Conservation (phyloP, 1,139 yeast genomes). For the Hemisphaericaspora xylofermentans region DNA sequence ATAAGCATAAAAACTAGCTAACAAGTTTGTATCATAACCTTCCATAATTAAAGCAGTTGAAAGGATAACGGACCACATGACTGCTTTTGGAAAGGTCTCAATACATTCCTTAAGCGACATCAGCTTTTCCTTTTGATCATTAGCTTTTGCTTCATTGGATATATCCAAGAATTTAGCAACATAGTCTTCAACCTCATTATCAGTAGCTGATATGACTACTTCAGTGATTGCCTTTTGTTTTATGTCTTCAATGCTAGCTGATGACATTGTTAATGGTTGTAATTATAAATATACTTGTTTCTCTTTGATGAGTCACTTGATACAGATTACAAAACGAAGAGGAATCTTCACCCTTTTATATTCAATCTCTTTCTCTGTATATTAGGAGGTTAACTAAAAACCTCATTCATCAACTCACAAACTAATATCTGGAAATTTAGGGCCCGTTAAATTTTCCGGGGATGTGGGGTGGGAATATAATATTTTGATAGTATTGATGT, state of each 20-base stretch:
- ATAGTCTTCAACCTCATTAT: slow-evolving; percentile 31
- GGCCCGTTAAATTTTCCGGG: too few relatives aligned
- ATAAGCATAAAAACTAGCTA: slow-evolving; percentile 38
- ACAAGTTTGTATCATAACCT: slow-evolving; percentile 43
- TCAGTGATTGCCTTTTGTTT: slow-evolving; percentile 17
- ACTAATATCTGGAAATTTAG: too few relatives aligned
- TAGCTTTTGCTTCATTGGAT: slow-evolving; percentile 39
- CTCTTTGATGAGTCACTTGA: too few relatives aligned
- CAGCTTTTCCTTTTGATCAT: slow-evolving; percentile 39
- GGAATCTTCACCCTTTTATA: too few relatives aligned
- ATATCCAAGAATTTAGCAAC: slow-evolving; percentile 43
- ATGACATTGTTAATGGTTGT: slow-evolving; percentile 8
- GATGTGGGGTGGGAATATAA: too few relatives aligned
- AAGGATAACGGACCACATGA: slow-evolving; percentile 40
- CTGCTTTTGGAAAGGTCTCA: slow-evolving; percentile 42
- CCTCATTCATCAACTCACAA: too few relatives aligned
- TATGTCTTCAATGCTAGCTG: slow-evolving; percentile 24
- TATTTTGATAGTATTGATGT: too few relatives aligned
- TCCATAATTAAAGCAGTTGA: slow-evolving; percentile 44
- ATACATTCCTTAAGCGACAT: slow-evolving; percentile 46
- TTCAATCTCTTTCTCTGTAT: too few relatives aligned
- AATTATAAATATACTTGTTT: too few relatives aligned
- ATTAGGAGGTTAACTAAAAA: too few relatives aligned
- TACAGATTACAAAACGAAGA: too few relatives aligned
- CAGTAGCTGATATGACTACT: slow-evolving; percentile 20